Base-by-base conservation (phyloP, 2,329 filamentous ascomycete genomes). In the Penicillium corylophilum region DNA sequence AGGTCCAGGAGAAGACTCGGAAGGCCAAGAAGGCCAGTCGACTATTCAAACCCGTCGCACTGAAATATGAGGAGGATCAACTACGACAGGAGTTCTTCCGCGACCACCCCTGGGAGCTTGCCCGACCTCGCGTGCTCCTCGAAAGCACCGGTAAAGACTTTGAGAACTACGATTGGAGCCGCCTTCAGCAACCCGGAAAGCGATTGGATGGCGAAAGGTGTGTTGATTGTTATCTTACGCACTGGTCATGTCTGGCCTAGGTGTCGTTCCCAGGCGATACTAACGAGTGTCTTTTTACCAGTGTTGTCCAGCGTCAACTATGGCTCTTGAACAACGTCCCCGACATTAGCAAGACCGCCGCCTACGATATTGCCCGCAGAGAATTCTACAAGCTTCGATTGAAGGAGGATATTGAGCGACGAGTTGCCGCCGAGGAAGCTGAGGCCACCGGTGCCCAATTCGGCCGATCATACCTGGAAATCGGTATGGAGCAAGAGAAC, bases 21-120 rank as follows among this genome's bases (percentile, higher is more conserved):
- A 83, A 79, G 64, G 73, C 75, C 31, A 78, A 79, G 69, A 88
- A 86, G 70, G 80, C 87, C 26, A 90, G 84, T 72, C 84, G 85
- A 62, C 76, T 96, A 63, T 97, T 92, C 78, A 84, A 86, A 63
- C 94, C 94, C 1, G 82, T 91, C 59, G 75, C 78, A 51, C 86
- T 99, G 57, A 77, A 76, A 48, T 96, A 94, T 70, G 83, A 88
- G 54, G 94, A 99, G 71, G 94, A 99, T 73, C 74, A 77, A 54
- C 79, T 99, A 65, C 86, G 94, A 57, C 79, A 75, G 61, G 83
- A 86, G 24, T 99, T 97, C 76, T 99, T 89, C 77, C 84, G 81
- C 66, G 93, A 99, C 71, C 94, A 99, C 70, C 94, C 94, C 5
- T 99, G 94, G 94, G 94, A 99, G 74, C 77, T 99, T 67, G 94